Evolutionary conservation across 805 yeast genomes (phyloP), one percentile per base, ranked within the genome.

Genomic region (Candida glaebosa): DNA sequence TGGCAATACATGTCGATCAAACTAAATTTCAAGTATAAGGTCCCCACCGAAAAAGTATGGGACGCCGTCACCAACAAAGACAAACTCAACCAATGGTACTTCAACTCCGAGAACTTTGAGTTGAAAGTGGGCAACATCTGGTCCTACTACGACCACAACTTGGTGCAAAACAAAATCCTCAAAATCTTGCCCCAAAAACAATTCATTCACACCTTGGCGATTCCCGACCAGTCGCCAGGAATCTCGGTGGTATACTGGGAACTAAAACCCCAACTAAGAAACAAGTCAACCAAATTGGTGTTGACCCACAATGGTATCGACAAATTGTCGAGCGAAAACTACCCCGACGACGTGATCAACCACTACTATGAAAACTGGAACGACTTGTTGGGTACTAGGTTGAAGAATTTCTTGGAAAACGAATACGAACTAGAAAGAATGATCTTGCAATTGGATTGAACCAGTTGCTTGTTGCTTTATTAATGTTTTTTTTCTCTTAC

Each of bases 1-100:
- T n/a, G n/a, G n/a, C n/a, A n/a, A n/a, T n/a, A n/a, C 10, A 22
- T 22, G 26, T 22, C 26, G 26, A 7, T 22, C 9, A 22, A 22
- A 10, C 10, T 22, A 22, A 22, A 22, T 22, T 48, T 53, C 33
- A 50, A 49, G 16, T 63, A 62, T 42, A 35, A 47, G 5, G 60
- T 58, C 35, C 46, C 52, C 5, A 19, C 24, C 8, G 34, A 35
- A 2, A 22, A 22, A 22, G 26, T 22, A 22, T 22, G 26, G 26
- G 26, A 22, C 6, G 26, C 26, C 6, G 10, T 22, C 10, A 22
- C 26, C 10, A 22, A 22, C 26, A 22, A 22, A 22, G 26, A 22
- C 26, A 22, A 22, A 22, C 10, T 22, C 9, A 22, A 22, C 26
- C 26, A 22, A 22, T 22, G 26, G 26, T 22, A 22, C 10, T 22